A percentile compares a stretch with the other conserved stretches of the same genome.
Evolutionary conservation across 2,329 filamentous ascomycete genomes (phyloP).

Genomic region (Phaeoacremonium minimum): DNA sequence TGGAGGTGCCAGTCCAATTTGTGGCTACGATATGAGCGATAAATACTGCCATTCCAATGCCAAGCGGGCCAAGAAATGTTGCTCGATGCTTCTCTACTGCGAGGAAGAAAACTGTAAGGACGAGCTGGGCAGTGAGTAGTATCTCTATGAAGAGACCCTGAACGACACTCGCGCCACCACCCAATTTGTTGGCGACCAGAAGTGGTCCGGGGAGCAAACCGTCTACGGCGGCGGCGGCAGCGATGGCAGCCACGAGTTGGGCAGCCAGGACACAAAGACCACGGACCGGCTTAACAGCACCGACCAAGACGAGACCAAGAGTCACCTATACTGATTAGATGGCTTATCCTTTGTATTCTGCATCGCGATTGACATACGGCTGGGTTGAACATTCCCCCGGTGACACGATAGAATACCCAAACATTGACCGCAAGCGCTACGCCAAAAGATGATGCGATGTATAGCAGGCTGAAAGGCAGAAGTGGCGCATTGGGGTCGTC

Average conservation of each 20-base stretch:
- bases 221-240: conserved; percentile 41
- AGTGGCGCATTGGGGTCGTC: conserved; percentile 8
- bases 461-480: conserved; percentile 16
- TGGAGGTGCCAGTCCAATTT: neutral
- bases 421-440: conserved; percentile 10
- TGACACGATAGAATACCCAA: conserved; percentile 8
- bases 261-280: conserved; percentile 22
- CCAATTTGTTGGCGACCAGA: conserved; percentile 39
- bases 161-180: conserved; percentile 32
- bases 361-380: too few relatives aligned
- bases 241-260: conserved; percentile 17
- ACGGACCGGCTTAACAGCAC: conserved; percentile 35
- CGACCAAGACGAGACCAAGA: conserved; percentile 39
- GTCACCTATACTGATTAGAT: conserved; percentile 20
- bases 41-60: conserved; percentile 6
- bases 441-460: conserved; percentile 12
- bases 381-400: conserved; percentile 10
- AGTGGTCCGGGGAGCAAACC: conserved; percentile 22
- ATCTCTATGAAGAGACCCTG: conserved; percentile 50
- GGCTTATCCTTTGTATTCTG: neutral
- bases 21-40: conserved; percentile 3
- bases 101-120: conserved; percentile 52
- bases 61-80: conserved; percentile 32
- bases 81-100: conserved; percentile 57
- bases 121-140: conserved; percentile 45